These are phyloP conservation scores for Phialemonium atrogriseum DNA, from an alignment of 2,329 filamentous ascomycete species.

Conservation along the genomic window DNA sequence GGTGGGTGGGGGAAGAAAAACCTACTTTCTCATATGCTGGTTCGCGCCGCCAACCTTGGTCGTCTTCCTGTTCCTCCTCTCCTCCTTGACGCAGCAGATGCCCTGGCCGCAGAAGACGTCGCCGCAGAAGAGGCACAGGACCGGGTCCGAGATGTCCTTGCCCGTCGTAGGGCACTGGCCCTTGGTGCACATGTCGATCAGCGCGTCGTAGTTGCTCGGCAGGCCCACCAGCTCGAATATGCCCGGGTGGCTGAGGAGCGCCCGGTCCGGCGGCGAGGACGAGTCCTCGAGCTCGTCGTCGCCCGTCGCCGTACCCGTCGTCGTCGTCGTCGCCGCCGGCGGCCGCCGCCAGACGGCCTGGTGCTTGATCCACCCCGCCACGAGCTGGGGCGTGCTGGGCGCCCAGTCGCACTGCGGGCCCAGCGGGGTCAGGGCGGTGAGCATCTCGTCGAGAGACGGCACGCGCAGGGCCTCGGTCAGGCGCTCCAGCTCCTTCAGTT, in stretches of 20 bases:
- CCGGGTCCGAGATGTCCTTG: slow-evolving; percentile 84
- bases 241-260: slow-evolving; percentile 65
- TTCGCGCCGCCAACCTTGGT: slow-evolving; percentile 68
- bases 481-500: slow-evolving; percentile 72
- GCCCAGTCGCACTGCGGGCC: slow-evolving; percentile 41
- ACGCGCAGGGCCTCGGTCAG: slow-evolving; percentile 68
- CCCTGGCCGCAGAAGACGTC: slow-evolving; percentile 96
- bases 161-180: slow-evolving; percentile 80
- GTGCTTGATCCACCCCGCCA: slow-evolving; percentile 68
- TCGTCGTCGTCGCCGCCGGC: slow-evolving; percentile 3
- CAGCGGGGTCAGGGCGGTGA: slow-evolving; percentile 46
- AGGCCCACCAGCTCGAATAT: slow-evolving; percentile 93
- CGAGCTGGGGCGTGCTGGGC: slow-evolving; percentile 32
- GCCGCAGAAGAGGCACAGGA: slow-evolving; percentile 88
- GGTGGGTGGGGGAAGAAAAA: slow-evolving; percentile 18
- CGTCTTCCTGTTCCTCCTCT: slow-evolving; percentile 32
- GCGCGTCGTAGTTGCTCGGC: slow-evolving; percentile 81
- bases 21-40: slow-evolving; percentile 80
- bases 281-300: slow-evolving; percentile 4
- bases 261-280: slow-evolving; percentile 27
- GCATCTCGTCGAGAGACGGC: slow-evolving; percentile 72
- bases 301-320: slow-evolving; percentile 1
- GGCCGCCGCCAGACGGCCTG: slow-evolving; percentile 32
- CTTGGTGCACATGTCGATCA: slow-evolving; percentile 86
- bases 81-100: slow-evolving; percentile 74